These are phyloP conservation scores for Cicer judaicum DNA, from an alignment of 306 rosid species.

Conservation along the genomic window DNA sequence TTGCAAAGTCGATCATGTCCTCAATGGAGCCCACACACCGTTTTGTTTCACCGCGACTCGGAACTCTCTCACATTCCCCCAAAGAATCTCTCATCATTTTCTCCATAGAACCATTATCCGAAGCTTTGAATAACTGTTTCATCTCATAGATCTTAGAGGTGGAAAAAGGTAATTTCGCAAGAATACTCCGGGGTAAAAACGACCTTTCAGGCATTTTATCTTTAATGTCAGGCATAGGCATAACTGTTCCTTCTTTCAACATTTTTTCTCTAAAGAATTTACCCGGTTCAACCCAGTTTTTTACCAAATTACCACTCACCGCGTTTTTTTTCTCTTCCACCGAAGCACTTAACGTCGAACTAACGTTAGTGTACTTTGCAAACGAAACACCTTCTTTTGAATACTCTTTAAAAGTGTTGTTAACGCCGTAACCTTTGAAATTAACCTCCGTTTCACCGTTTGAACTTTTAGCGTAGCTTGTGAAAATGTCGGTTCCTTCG, in stretches of 20 bases:
- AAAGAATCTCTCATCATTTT: slow-evolving; percentile 64
- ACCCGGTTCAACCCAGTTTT: slow-evolving; percentile 90
- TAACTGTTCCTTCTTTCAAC: slow-evolving; percentile 73
- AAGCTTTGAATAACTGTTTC: slow-evolving; percentile 71
- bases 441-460: slow-evolving; percentile 47
- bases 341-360: slow-evolving; percentile 37
- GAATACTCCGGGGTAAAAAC: slow-evolving; percentile 78
- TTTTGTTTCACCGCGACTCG: slow-evolving; percentile 79
- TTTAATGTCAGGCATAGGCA: slow-evolving; percentile 84
- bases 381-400: slow-evolving; percentile 58
- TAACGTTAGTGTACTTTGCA: slow-evolving; percentile 57
- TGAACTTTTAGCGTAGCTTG: slow-evolving; percentile 65
- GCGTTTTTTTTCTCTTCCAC: neutral
- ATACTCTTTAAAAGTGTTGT: slow-evolving; percentile 87
- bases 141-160: slow-evolving; percentile 61
- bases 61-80: slow-evolving; percentile 77
- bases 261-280: slow-evolving; percentile 84
- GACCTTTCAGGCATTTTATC: slow-evolving; percentile 97
- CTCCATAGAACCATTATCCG: slow-evolving; percentile 84
- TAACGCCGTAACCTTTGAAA: slow-evolving; percentile 80
- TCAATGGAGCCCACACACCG: slow-evolving; percentile 87
- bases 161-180: slow-evolving; percentile 85
- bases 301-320: slow-evolving; percentile 63
- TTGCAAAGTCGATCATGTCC: slow-evolving; percentile 93
- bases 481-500: slow-evolving; percentile 76